Evolutionary conservation across 2,329 filamentous ascomycete species (phyloP).

Genomic region (Septoria petroselini): DNA sequence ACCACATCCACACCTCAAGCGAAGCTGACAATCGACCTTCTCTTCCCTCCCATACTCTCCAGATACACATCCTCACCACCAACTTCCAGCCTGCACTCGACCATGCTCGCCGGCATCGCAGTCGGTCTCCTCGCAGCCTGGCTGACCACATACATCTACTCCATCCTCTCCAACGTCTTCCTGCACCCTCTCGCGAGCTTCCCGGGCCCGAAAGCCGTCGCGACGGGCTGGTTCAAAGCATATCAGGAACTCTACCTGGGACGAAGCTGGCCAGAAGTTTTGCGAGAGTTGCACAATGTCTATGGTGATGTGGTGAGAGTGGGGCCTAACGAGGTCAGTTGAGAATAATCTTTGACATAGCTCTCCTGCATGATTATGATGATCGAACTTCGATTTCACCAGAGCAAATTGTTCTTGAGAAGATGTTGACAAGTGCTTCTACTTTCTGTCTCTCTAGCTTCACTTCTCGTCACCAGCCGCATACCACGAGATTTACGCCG

Average conservation of each 20-base stretch:
- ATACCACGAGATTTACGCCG: conserved; percentile 47
- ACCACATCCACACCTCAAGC: neutral
- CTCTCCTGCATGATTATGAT: too few relatives aligned
- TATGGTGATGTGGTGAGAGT: conserved; percentile 23
- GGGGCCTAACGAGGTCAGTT: conserved; percentile 20
- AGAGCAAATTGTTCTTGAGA: too few relatives aligned
- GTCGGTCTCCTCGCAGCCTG: conserved; percentile 9
- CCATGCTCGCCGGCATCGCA: conserved; percentile 3
- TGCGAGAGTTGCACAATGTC: conserved; percentile 16
- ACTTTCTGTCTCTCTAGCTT: conserved; percentile 36
- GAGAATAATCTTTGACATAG: too few relatives aligned
- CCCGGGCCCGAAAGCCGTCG: conserved; percentile 9
- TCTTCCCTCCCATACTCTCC: too few relatives aligned
- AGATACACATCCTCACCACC: neutral
- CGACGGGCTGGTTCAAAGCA: conserved; percentile 21
- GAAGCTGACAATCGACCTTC: neutral
- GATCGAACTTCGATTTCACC: too few relatives aligned
- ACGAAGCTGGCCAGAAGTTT: conserved; percentile 18
- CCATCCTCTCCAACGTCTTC: conserved; percentile 13
- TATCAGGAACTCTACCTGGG: conserved; percentile 15
- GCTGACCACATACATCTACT: conserved; percentile 8
- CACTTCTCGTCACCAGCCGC: conserved; percentile 45
- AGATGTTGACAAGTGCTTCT: too few relatives aligned
- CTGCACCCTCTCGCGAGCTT: conserved; percentile 18
- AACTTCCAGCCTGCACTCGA: conserved; percentile 3